Percentiles rank a stretch among this genome's conserved stretches.
These are phyloP conservation scores for Silene vulgaris DNA, from an alignment of 179 eudicot species.

Conservation along the genomic window DNA sequence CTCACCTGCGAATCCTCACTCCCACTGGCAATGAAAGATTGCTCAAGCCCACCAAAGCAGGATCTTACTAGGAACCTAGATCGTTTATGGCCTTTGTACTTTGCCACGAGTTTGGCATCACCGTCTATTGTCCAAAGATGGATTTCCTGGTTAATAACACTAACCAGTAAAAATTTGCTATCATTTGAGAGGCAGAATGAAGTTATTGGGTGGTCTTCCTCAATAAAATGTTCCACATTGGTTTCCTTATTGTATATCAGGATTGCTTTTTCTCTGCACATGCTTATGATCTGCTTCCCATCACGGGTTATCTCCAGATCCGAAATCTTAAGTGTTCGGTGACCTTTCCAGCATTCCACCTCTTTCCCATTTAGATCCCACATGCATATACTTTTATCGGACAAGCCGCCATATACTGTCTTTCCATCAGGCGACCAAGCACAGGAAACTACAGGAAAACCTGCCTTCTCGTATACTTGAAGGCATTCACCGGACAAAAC, in stretches of 20 bases:
- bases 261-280: slow-evolving; percentile 49
- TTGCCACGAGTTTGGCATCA: slow-evolving; percentile 45
- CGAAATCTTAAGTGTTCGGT: slow-evolving; percentile 46
- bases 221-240: slow-evolving; percentile 45
- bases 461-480: slow-evolving; percentile 53
- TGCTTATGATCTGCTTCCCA: slow-evolving; percentile 51
- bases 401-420: slow-evolving; percentile 46
- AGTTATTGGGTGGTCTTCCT: slow-evolving; percentile 61
- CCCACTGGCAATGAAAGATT: slow-evolving; percentile 78
- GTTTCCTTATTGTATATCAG: slow-evolving; percentile 49
- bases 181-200: slow-evolving; percentile 66
- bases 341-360: slow-evolving; percentile 62
- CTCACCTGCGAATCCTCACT: slow-evolving; percentile 83
- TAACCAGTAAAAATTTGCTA: slow-evolving; percentile 51
- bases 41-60: slow-evolving; percentile 72
- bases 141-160: slow-evolving; percentile 61
- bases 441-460: slow-evolving; percentile 55
- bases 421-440: slow-evolving; percentile 74
- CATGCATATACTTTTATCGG: slow-evolving; percentile 63
- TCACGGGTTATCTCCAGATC: slow-evolving; percentile 54
- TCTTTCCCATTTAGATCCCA: slow-evolving; percentile 65
- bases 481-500: slow-evolving; percentile 59
- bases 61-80: slow-evolving; percentile 60
- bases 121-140: slow-evolving; percentile 70
- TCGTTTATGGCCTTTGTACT: slow-evolving; percentile 65